Evolutionary conservation across 2,329 filamentous ascomycete genomes (phyloP).

Genomic region (Mycosphaerella sp.): DNA sequence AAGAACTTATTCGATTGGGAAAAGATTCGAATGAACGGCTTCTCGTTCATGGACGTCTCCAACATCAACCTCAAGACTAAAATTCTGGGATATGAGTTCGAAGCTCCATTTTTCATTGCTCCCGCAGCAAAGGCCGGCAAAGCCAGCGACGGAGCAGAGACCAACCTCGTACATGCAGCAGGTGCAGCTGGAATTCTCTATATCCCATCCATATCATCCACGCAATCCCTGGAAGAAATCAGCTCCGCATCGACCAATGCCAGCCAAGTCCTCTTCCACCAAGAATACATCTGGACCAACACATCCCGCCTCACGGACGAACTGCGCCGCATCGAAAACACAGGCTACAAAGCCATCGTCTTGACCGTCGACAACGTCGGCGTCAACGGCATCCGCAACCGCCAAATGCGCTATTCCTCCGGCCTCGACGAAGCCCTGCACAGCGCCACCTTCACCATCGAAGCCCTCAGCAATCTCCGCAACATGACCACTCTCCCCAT

Average conservation of each 20-base stretch:
- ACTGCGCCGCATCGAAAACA: slow-evolving; percentile 31
- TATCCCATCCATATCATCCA: slow-evolving; percentile 39
- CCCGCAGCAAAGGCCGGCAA: slow-evolving; percentile 90
- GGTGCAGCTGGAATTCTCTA: slow-evolving; percentile 48
- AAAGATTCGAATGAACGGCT: slow-evolving; percentile 27
- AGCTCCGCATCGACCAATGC: slow-evolving; percentile 24
- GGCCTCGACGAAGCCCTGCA: slow-evolving; percentile 6
- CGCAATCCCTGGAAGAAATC: slow-evolving; percentile 33
- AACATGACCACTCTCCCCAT: slow-evolving; percentile 17
- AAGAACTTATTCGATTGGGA: slow-evolving; percentile 28
- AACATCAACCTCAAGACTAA: slow-evolving; percentile 51
- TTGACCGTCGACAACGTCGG: slow-evolving; percentile 39
- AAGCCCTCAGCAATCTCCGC: slow-evolving; percentile 9
- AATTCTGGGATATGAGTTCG: slow-evolving; percentile 78
- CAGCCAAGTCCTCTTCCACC: slow-evolving; percentile 39
- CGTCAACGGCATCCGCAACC: slow-evolving; percentile 34
- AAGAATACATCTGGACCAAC: slow-evolving; percentile 37
- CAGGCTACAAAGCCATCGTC: slow-evolving; percentile 39
- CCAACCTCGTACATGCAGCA: slow-evolving; percentile 45
- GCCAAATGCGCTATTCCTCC: slow-evolving; percentile 12
- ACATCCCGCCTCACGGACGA: slow-evolving; percentile 30
- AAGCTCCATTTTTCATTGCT: slow-evolving; percentile 87
- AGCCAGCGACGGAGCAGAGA: slow-evolving; percentile 62
- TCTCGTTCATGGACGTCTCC: slow-evolving; percentile 25
- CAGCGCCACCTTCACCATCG: slow-evolving; percentile 14